These are phyloP conservation scores for Xerocomus amazonicus DNA, from an alignment of 1,284 basidiomycete genomes.

Conservation along the genomic window DNA sequence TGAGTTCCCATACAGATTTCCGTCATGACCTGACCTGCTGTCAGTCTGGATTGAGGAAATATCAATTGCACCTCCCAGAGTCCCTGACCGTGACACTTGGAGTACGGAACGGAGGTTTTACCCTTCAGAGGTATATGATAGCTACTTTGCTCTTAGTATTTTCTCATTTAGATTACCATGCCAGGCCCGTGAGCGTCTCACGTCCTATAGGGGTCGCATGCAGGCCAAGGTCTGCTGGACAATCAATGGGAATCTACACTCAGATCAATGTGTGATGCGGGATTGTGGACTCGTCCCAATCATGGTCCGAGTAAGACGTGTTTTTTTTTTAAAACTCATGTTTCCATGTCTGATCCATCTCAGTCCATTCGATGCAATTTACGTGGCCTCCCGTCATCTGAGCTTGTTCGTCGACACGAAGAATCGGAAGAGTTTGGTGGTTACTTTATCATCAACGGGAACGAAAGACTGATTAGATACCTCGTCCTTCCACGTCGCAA, in stretches of 20 bases:
- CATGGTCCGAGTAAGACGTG: constrained; percentile 84
- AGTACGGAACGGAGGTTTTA: constrained; percentile 79
- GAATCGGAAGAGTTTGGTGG: constrained; percentile 99
- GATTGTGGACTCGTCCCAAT: constrained; percentile 94
- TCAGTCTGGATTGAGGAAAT: constrained; percentile 90
- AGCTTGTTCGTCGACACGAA: constrained; percentile 89
- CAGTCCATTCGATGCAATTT: constrained; percentile 95
- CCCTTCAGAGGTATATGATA: constrained; percentile 74
- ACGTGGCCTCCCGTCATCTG: constrained; percentile 77
- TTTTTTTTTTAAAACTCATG: background rate
- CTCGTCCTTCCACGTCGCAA: constrained; percentile 89
- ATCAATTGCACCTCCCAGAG: constrained; percentile 82
- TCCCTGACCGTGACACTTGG: constrained; percentile 79
- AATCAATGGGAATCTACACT: constrained; percentile 63
- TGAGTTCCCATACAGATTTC: constrained; percentile 40
- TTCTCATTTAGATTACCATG: constrained; percentile 8
- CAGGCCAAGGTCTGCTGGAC: constrained; percentile 89
- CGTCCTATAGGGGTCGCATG: constrained; percentile 91
- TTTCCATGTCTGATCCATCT: background rate
- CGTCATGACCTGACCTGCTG: constrained; percentile 9
- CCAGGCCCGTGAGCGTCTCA: constrained; percentile 87
- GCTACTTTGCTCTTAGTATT: background rate
- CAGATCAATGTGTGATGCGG: constrained; percentile 71
- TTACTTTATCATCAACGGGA: constrained; percentile 99
- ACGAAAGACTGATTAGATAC: constrained; percentile 97